Conservation (phyloP, 495 filamentous ascomycete species). For the Corynascus novoguineensis region DNA sequence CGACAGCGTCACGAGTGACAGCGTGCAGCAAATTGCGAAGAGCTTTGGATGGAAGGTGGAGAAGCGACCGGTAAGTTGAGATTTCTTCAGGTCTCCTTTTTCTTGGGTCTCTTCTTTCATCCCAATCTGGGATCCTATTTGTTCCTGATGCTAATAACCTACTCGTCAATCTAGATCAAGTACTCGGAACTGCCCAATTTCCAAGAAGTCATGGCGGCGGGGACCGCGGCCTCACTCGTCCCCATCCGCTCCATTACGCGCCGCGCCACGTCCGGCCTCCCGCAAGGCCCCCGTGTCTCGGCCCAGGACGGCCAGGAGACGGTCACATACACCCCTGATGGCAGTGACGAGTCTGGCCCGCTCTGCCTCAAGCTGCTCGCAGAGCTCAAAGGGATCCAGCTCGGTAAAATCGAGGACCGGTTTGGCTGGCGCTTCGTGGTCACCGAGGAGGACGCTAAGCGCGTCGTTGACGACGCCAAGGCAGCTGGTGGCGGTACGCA, state of each 20-base stretch:
- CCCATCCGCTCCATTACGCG: conserved; percentile 85
- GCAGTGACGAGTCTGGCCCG: conserved; percentile 62
- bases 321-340: conserved; percentile 57
- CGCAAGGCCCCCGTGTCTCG: conserved; percentile 33
- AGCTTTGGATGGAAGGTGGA: conserved; percentile 65
- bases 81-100: background rate
- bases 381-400: conserved; percentile 80
- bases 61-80: conserved; percentile 47
- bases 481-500: conserved; percentile 18
- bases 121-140: too few species aligned
- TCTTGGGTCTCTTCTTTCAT: too few species aligned
- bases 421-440: conserved; percentile 69
- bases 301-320: conserved; percentile 48
- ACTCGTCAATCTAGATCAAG: conserved; percentile 67
- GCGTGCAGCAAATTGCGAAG: conserved; percentile 60
- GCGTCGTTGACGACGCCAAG: conserved; percentile 24
- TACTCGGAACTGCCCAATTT: conserved; percentile 76
- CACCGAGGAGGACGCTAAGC: conserved; percentile 41
- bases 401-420: conserved; percentile 65
- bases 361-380: conserved; percentile 62
- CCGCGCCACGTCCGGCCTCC: conserved; percentile 40
- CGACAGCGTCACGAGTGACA: conserved; percentile 71
- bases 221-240: conserved; percentile 86
- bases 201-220: conserved; percentile 82
- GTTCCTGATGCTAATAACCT: conserved; percentile 12